phyloP scores from a whole-genome alignment of 2,329 filamentous ascomycete genomes.

The Cordyceps militaris region DNA sequence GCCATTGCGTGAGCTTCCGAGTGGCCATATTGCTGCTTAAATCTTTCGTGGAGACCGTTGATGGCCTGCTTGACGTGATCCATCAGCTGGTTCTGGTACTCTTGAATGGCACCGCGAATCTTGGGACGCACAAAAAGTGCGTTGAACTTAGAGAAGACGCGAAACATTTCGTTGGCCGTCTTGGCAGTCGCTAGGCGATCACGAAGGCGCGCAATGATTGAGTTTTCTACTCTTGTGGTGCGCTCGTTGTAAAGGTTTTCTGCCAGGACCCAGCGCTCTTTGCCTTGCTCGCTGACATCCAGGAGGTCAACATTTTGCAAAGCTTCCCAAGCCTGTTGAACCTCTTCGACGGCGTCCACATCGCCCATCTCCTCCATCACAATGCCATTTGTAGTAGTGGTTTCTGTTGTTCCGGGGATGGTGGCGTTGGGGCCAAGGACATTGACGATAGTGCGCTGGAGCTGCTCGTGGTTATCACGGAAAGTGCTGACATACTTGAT shows the following conservation, averaged over 20 bases:
- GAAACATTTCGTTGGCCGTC: slow-evolving; percentile 99
- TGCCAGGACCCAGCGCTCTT: slow-evolving; percentile 83
- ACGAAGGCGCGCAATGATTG: slow-evolving; percentile 88
- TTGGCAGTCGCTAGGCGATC: slow-evolving; percentile 92
- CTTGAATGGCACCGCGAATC: slow-evolving; percentile 93
- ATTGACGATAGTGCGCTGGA: slow-evolving; percentile 92
- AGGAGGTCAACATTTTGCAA: slow-evolving; percentile 92
- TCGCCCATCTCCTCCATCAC: slow-evolving; percentile 93
- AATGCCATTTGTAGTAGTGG: slow-evolving; percentile 50
- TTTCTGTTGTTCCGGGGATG: slow-evolving; percentile 46
- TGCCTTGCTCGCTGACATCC: slow-evolving; percentile 85
- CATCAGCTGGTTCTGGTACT: slow-evolving; percentile 97
- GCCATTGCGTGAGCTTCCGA: slow-evolving; percentile 98
- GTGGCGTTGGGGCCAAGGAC: slow-evolving; percentile 75
- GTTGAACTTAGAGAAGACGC: slow-evolving; percentile 99
- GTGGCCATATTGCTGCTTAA: slow-evolving; percentile 98
- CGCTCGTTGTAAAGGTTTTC: slow-evolving; percentile 97
- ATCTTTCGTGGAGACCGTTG: slow-evolving; percentile 84
- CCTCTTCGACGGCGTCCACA: slow-evolving; percentile 93
- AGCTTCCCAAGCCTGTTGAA: slow-evolving; percentile 87
- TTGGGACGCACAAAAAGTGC: slow-evolving; percentile 97
- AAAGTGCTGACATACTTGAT: slow-evolving; percentile 93
- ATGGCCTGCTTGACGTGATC: slow-evolving; percentile 98
- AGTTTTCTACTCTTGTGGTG: slow-evolving; percentile 95
- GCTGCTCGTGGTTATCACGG: slow-evolving; percentile 92